phyloP scores from a whole-genome alignment of 768 basidiomycete genomes.

The Pulveroboletus sp. region DNA sequence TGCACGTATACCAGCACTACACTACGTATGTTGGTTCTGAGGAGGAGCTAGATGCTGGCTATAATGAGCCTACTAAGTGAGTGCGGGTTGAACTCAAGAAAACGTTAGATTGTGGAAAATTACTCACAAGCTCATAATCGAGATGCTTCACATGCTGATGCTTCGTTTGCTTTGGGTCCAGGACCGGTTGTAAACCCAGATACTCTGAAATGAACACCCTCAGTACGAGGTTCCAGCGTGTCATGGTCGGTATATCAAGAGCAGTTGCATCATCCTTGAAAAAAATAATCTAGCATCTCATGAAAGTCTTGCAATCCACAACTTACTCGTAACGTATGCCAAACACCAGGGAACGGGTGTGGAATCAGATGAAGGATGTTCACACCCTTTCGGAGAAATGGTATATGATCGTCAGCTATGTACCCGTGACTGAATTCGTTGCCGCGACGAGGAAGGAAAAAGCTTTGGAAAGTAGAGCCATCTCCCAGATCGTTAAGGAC shows the following conservation, averaged over 20 bases:
- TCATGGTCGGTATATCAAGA: slow-evolving; percentile 79
- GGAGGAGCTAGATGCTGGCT: not conserved
- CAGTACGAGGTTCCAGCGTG: slow-evolving; percentile 84
- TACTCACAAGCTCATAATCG: slow-evolving; percentile 47
- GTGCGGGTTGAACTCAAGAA: not conserved
- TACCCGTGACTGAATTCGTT: slow-evolving; percentile 44
- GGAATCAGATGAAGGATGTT: slow-evolving; percentile 88
- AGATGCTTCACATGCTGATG: slow-evolving; percentile 34
- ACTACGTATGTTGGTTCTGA: not conserved
- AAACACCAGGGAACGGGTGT: slow-evolving; percentile 83
- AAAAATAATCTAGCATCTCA: not conserved
- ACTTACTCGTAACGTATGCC: slow-evolving; percentile 77
- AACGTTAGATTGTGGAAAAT: not conserved
- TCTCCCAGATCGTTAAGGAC: slow-evolving; percentile 51
- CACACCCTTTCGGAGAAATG: slow-evolving; percentile 81
- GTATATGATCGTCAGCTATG: slow-evolving; percentile 91
- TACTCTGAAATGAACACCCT: slow-evolving; percentile 91
- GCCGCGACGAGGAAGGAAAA: slow-evolving; percentile 53
- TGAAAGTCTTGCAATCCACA: not conserved
- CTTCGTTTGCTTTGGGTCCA: slow-evolving; percentile 27
- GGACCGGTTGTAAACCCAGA: slow-evolving; percentile 59
- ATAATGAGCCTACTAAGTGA: slow-evolving; percentile 18
- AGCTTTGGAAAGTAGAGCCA: slow-evolving; percentile 49
- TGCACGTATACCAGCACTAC: not conserved
- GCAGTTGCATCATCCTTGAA: slow-evolving; percentile 84